These are phyloP conservation scores for Lycium ferocissimum DNA, from an alignment of 257 asterid species.

Conservation along the genomic window DNA sequence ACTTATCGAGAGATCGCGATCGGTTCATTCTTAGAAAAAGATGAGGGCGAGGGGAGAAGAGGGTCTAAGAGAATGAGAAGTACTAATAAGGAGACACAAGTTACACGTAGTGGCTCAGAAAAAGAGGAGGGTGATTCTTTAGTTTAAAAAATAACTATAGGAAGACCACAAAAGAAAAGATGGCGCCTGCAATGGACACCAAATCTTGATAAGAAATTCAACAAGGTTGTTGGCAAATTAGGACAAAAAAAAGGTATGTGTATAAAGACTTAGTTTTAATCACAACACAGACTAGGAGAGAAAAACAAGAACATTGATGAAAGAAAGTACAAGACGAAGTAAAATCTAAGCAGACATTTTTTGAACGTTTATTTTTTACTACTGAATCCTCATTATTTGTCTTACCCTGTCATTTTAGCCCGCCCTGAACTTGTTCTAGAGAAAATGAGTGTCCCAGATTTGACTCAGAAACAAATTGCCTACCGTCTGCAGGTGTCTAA, in stretches of 20 bases:
- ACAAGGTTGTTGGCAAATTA: neutral
- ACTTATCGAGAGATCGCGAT: neutral
- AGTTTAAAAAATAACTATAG: neutral
- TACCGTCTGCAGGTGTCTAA: constrained; percentile 17
- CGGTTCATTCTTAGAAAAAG: neutral
- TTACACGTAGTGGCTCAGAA: neutral
- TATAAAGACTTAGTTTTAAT: neutral
- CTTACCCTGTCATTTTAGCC: neutral
- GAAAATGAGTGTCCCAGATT: constrained; percentile 4
- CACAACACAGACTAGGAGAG: neutral
- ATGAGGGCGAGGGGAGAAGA: neutral
- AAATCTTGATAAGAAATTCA: constrained; percentile 10
- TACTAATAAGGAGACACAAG: neutral
- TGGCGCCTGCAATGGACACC: neutral
- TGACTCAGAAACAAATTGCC: neutral
- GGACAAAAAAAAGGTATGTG: constrained; percentile 9
- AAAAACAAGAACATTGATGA: too few species aligned
- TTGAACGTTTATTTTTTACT: neutral
- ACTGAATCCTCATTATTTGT: neutral
- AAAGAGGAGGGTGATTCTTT: neutral
- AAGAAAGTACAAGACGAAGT: too few species aligned
- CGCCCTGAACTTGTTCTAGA: neutral
- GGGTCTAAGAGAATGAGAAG: constrained; percentile 32
- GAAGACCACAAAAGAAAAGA: too few species aligned
- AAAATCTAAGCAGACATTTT: neutral